Evolutionary conservation across 2,329 filamentous ascomycete species (phyloP).

Genomic region (Colletotrichum melonis): DNA sequence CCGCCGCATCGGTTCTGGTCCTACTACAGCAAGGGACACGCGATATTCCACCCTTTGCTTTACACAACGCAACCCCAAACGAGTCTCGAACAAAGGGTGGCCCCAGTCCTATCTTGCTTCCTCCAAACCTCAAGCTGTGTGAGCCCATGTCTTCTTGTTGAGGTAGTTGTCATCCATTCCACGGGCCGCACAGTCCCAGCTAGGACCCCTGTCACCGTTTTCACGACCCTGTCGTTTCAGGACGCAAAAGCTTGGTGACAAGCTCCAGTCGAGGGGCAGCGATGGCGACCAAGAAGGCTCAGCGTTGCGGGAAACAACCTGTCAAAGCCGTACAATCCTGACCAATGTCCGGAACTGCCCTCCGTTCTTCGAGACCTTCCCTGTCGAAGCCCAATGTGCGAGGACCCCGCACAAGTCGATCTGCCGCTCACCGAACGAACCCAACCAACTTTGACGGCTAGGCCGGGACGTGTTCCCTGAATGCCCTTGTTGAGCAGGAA

Average conservation of each 20-base stretch:
- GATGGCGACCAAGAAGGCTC: not conserved
- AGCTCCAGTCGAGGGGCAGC: constrained; percentile 12
- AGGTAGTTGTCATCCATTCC: constrained; percentile 18
- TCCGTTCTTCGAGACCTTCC: constrained; percentile 1
- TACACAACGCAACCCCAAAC: not conserved
- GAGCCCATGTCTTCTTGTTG: constrained; percentile 7
- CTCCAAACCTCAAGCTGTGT: not conserved
- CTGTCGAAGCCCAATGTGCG: constrained; percentile 19
- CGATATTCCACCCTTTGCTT: not conserved
- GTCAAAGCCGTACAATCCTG: constrained; percentile 10
- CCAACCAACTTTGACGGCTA: constrained; percentile 14
- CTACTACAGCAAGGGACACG: not conserved
- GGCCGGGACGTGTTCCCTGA: not conserved
- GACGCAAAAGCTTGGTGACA: constrained; percentile 32
- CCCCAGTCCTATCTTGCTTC: not conserved
- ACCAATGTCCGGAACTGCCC: constrained; percentile 11
- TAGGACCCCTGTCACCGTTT: constrained; percentile 21
- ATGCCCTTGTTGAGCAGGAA: not conserved
- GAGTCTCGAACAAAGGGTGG: not conserved
- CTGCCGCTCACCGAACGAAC: constrained; percentile 21
- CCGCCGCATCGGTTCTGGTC: constrained; percentile 21
- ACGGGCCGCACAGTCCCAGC: constrained; percentile 20
- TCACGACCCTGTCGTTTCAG: constrained; percentile 33
- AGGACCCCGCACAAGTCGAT: constrained; percentile 30
- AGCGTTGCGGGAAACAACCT: not conserved